Percentiles rank a stretch among this genome's conserved stretches.
These are phyloP conservation scores for Mucor irregularis DNA, from an alignment of 371 early-diverging fungal species.

Conservation along the genomic window DNA sequence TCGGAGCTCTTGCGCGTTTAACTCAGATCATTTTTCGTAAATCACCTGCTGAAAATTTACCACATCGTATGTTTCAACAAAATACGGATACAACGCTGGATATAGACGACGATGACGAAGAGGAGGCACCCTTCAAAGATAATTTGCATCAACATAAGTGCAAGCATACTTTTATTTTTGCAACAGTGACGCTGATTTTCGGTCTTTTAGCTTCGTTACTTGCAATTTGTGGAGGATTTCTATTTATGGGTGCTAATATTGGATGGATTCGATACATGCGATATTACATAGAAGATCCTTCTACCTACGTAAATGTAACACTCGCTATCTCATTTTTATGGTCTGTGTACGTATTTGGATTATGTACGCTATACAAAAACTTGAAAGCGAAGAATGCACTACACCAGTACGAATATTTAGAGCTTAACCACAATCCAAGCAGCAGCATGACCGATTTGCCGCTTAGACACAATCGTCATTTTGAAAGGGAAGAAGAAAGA, in stretches of 20 bases:
- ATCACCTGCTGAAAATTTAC: constrained; percentile 41
- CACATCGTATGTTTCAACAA: constrained; percentile 34
- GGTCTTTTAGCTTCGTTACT: constrained; percentile 34
- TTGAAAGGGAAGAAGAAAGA: background rate
- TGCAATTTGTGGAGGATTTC: constrained; percentile 34
- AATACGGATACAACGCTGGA: constrained; percentile 3
- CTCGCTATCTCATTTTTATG: constrained; percentile 41
- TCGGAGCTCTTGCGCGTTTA: constrained; percentile 32
- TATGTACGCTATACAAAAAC: constrained; percentile 62
- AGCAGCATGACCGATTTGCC: constrained; percentile 11
- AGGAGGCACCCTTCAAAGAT: constrained; percentile 6
- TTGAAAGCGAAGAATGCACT: constrained; percentile 17
- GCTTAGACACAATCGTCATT: background rate
- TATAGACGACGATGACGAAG: constrained; percentile 17
- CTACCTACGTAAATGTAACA: constrained; percentile 36
- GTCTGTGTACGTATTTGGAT: constrained; percentile 47
- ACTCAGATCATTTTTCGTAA: constrained; percentile 44
- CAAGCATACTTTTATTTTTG: constrained; percentile 37
- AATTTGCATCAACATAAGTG: constrained; percentile 17
- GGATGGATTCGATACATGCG: constrained; percentile 40
- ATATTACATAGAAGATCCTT: constrained; percentile 35
- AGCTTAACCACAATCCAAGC: constrained; percentile 12
- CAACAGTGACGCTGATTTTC: constrained; percentile 33
- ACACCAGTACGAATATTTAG: constrained; percentile 55
- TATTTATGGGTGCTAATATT: constrained; percentile 40